Conservation (phyloP, 352 stramenopile species). For the Phytophthora ohioensis region DNA sequence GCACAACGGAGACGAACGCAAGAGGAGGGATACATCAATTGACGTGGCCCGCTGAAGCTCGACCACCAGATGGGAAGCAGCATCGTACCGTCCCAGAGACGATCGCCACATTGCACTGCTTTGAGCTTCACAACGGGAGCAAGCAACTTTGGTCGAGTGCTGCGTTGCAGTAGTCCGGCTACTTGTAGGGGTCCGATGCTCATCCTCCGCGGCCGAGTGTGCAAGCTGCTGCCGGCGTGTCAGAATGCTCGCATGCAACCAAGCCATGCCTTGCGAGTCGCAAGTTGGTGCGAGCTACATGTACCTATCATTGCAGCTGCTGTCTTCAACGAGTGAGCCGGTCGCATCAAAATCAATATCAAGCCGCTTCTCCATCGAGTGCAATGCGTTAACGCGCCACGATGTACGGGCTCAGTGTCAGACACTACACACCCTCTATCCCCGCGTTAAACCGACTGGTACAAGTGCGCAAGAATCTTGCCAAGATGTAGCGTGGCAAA, state of each 20-base stretch:
- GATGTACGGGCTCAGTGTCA: no score
- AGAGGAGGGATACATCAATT: conserved; percentile 27
- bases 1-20: conserved; percentile 19
- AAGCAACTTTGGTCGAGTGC: neutral
- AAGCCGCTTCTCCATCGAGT: conserved; percentile 16
- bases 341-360: conserved; percentile 19
- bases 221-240: conserved; percentile 7
- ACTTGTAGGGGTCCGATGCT: neutral
- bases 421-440: neutral
- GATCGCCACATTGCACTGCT: conserved; percentile 15
- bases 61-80: conserved; percentile 33
- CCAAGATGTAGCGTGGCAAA: neutral
- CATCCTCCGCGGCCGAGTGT: conserved; percentile 14
- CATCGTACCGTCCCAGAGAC: conserved; percentile 11
- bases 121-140: neutral
- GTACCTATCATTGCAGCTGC: neutral
- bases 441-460: no score
- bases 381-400: conserved; percentile 12
- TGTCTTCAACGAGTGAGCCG: conserved; percentile 10
- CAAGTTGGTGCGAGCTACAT: neutral
- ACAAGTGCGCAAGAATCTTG: neutral
- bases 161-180: conserved; percentile 12
- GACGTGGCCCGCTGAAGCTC: conserved; percentile 14
- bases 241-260: conserved; percentile 6
- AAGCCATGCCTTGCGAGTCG: neutral